Percentiles rank a stretch among this genome's conserved stretches.
Evolutionary conservation across 2,329 filamentous ascomycete genomes (phyloP).

Genomic region (Claviceps paspali): DNA sequence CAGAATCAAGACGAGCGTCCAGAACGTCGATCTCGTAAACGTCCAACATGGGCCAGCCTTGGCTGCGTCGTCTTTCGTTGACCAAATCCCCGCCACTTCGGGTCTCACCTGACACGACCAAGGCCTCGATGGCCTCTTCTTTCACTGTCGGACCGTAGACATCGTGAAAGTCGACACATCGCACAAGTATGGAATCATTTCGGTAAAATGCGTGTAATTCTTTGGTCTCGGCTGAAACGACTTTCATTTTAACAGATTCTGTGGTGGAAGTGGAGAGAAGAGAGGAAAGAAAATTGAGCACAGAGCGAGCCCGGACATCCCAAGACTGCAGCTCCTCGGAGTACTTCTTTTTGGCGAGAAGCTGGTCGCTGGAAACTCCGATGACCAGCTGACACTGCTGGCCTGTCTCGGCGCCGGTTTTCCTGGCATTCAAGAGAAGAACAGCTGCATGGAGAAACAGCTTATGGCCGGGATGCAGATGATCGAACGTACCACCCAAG

Average conservation of each 20-base stretch:
- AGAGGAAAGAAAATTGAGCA: conserved; percentile 58
- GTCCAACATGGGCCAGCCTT: conserved; percentile 60
- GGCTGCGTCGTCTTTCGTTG: conserved; percentile 64
- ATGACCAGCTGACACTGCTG: conserved; percentile 49
- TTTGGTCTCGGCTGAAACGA: conserved; percentile 2
- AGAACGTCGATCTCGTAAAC: conserved; percentile 86
- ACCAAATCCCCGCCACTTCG: conserved; percentile 69
- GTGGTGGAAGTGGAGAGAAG: conserved; percentile 29
- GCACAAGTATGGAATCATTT: conserved; percentile 46
- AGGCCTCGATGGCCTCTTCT: conserved; percentile 58
- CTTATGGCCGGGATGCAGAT: conserved; percentile 90
- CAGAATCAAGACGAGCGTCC: conserved; percentile 39
- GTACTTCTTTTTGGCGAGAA: conserved; percentile 81
- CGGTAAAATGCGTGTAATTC: conserved; percentile 37
- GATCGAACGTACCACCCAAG: conserved; percentile 90
- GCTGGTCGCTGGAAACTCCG: conserved; percentile 75
- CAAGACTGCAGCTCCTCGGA: conserved; percentile 69
- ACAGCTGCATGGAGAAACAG: conserved; percentile 81
- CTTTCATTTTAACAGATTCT: conserved; percentile 5
- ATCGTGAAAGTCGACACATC: conserved; percentile 75
- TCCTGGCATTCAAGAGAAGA: conserved; percentile 31
- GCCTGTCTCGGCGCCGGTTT: background rate
- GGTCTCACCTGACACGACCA: conserved; percentile 84
- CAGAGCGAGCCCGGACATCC: conserved; percentile 53
- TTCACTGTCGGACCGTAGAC: conserved; percentile 83